Evolutionary conservation across 148 eudicot species (phyloP), one percentile per base, ranked within the genome.

Genomic region (Silene conica): DNA sequence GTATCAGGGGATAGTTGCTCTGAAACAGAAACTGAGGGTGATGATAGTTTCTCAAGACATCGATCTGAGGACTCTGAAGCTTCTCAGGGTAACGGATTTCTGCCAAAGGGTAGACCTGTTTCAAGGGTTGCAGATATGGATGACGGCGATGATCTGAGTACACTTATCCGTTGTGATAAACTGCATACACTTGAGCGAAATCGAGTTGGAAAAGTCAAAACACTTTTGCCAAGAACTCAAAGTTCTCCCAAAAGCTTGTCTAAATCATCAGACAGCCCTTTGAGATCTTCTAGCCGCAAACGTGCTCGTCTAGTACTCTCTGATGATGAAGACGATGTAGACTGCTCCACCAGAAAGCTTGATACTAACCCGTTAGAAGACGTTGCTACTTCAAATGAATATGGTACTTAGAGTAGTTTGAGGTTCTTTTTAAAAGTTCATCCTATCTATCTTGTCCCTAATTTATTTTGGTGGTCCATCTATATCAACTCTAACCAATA

Each of bases 1-100:
- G 54, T 54, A 28, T 66, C n/a, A 52, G 75, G 60, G 61, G 86
- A 92, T 77, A 80, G 88, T 75, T 92, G 97, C 85, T 86, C 93
- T 76, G 99, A 95, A 75, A 87, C 92, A 67, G 91, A 90, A 70
- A 82, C 92, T 15, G 97, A 89, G 79, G 89, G 82, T 55, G 86
- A 86, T 73, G 84, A 86, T 66, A 71, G 67, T 66, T 52, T 80
- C 52, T 72, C 86, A 54, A 78, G 72, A 71, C 67, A 70, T 56
- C 74, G 63, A 57, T 88, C 85, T 73, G 82, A 79, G 71, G 80
- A 69, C 67, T 73, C 79, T 82, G 81, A 62, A 70, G 85, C 89
- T 67, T 80, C 82, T 58, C 80, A 73, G 67, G 81, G 67, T 71
- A 70, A 22, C 65, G 73, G 80, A 72, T 70, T 71, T 55, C 71